Evolutionary conservation across 805 yeast species (phyloP), one percentile per base, ranked within the genome.

Genomic region (Lipomyces lipofer): DNA sequence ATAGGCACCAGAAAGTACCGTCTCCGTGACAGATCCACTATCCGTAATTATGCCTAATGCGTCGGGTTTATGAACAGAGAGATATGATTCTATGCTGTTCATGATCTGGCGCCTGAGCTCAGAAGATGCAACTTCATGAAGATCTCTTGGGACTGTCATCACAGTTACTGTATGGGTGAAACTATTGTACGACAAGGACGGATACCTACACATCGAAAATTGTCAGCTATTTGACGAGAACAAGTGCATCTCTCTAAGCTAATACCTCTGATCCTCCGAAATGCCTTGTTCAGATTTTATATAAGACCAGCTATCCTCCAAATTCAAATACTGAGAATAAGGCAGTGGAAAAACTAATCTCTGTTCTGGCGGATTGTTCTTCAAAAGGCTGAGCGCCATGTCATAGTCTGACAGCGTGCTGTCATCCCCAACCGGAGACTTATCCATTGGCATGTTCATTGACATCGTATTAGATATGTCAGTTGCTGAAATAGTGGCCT

Each of bases 241-340:
- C 22, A 15, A n/a, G 2, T 9, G 7, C 21, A 24, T 13, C 17
- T 35, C 15, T 35, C 22, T 35, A 35, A 35, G 39, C 21, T 6
- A 35, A 35, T 35, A 35, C 39, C 39, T 35, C 39, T 35, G 21
- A 35, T 35, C 39, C 39, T 35, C 39, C 3, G 39, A 35, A 35
- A 35, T 35, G 22, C 39, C 39, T 17, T 2, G 17, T 13, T 2
- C 22, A 10, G 39, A 35, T 24, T 35, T 35, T 35, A 35, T 35
- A 15, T 35, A 17, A 10, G 39, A n/a, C 39, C 39, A 35, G 39
- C 8, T 3, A 17, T 8, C 39, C 9, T 35, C 39, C 39, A 35
- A 35, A 17, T 35, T 7, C 39, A 35, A 17, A 35, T 35, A n/a
- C 39, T 35, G 39, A 35, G 39, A 35, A 35, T 15, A 35, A 35